Conservation (phyloP, 495 filamentous ascomycete genomes). For the Xylaria scruposa region DNA sequence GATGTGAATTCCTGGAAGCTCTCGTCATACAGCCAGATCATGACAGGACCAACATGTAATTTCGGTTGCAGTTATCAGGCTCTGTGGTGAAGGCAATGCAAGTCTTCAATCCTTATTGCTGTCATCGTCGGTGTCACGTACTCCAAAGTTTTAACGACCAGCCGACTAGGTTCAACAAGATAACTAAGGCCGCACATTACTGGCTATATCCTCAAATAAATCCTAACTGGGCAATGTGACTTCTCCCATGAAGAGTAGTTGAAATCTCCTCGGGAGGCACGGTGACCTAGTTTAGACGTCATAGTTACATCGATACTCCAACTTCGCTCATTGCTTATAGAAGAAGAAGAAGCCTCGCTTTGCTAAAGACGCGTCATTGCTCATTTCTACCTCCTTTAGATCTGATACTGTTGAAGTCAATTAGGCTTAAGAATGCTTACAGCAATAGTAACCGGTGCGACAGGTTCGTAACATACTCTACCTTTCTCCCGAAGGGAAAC, state of each 20-base stretch:
- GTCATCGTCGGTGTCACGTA: neutral
- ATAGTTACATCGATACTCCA: slow-evolving; percentile 2
- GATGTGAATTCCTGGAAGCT: neutral
- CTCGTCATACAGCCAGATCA: neutral
- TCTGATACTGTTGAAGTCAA: neutral
- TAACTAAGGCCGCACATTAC: neutral
- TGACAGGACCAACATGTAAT: neutral
- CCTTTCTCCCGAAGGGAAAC: neutral
- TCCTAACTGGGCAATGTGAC: neutral
- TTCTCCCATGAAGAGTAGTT: neutral
- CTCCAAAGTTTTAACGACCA: neutral
- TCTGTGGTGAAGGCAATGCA: neutral
- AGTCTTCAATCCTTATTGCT: neutral
- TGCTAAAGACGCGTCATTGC: neutral
- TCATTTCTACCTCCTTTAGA: neutral
- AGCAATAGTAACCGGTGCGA: slow-evolving; percentile 52
- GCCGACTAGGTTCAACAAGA: neutral
- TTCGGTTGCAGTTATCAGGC: neutral
- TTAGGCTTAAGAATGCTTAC: slow-evolving; percentile 36
- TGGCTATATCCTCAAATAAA: neutral
- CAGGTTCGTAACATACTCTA: slow-evolving; percentile 21
- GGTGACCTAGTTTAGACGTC: neutral
- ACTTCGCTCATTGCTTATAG: neutral
- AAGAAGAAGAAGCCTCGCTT: neutral
- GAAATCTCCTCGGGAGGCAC: neutral